Conservation (phyloP, 192 early-diverging fungal genomes). For the Linnemannia schmuckeri region DNA sequence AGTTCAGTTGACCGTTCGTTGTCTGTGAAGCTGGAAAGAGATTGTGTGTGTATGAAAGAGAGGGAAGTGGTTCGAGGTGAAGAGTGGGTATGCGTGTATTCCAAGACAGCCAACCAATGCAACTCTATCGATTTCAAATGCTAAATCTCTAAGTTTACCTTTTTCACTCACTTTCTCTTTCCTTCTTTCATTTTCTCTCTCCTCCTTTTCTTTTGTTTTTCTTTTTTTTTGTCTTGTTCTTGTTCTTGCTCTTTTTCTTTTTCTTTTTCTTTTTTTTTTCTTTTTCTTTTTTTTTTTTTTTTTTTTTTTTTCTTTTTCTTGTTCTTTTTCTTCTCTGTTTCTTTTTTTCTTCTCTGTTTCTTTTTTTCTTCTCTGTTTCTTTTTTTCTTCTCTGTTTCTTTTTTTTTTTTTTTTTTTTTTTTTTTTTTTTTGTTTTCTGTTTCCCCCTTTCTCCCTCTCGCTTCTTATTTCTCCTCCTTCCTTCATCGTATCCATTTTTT, state of each 20-base stretch:
- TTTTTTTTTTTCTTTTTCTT: neutral
- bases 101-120: neutral
- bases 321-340: too few species aligned
- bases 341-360: neutral
- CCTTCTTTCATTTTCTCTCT: neutral
- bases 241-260: neutral
- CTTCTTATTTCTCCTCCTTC: neutral
- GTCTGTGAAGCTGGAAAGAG: too few species aligned
- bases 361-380: neutral
- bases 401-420: neutral
- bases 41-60: too few species aligned
- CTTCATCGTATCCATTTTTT: neutral
- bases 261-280: neutral
- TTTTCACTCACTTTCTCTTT: neutral
- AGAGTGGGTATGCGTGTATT: neutral
- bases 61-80: too few species aligned
- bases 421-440: neutral
- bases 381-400: neutral
- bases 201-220: neutral
- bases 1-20: too few species aligned
- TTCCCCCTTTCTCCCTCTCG: neutral
- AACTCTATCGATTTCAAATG: neutral
- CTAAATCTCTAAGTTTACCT: neutral
- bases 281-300: neutral
- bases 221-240: neutral